Conservation (phyloP, 352 stramenopile species). For the Phytophthora palmivora region DNA sequence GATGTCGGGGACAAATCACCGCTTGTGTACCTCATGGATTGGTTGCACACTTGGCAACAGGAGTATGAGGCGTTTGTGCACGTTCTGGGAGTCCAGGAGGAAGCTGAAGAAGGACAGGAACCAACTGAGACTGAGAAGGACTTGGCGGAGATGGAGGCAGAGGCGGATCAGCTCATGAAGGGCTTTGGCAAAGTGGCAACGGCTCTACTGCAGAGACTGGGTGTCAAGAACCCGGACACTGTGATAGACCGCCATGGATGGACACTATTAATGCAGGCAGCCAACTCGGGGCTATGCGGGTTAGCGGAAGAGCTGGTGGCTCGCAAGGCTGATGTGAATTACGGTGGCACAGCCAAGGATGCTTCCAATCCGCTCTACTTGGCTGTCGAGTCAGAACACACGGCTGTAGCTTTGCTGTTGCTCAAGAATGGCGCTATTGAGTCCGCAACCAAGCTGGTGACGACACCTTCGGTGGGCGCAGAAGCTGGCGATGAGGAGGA, state of each 20-base stretch:
- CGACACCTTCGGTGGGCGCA: constrained; percentile 42
- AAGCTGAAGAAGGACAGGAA: constrained; percentile 37
- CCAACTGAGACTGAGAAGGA: constrained; percentile 55
- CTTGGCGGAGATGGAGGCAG: constrained; percentile 73
- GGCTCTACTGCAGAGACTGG: constrained; percentile 56
- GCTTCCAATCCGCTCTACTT: constrained; percentile 73
- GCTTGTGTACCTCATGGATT: constrained; percentile 84
- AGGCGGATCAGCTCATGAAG: constrained; percentile 70
- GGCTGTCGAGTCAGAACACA: constrained; percentile 79
- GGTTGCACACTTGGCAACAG: constrained; percentile 88
- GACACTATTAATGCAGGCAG: constrained; percentile 88
- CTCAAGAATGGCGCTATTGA: constrained; percentile 72
- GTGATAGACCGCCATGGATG: constrained; percentile 80
- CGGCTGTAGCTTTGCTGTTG: constrained; percentile 68
- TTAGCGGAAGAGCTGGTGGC: constrained; percentile 63
- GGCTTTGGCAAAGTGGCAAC: constrained; percentile 67
- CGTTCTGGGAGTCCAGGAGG: constrained; percentile 67
- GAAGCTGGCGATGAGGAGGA: constrained; percentile 46
- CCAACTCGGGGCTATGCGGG: constrained; percentile 71
- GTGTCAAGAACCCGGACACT: constrained; percentile 44
- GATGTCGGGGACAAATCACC: constrained; percentile 44
- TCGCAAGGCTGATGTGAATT: constrained; percentile 70
- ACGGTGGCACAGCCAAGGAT: constrained; percentile 50
- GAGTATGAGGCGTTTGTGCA: constrained; percentile 87
- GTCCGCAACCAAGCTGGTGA: constrained; percentile 75